Conservation (phyloP, 2,329 filamentous ascomycete species). For the Cadophora luteo-olivacea region DNA sequence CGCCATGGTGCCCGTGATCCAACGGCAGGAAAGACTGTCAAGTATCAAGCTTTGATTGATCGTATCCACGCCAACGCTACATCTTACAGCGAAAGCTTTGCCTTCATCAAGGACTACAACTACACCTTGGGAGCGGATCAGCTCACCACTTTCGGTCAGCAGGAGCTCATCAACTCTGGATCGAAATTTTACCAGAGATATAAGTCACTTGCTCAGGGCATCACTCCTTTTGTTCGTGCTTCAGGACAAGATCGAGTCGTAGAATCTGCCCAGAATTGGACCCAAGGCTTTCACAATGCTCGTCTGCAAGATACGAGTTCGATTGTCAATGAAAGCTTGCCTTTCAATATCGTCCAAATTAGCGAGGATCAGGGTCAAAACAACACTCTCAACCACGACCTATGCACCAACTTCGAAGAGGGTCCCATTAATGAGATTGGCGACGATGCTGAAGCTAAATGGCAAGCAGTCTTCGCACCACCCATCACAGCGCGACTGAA, state of each 20-base stretch:
- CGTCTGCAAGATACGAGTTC: conserved; percentile 50
- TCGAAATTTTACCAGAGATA: conserved; percentile 79
- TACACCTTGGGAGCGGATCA: conserved; percentile 76
- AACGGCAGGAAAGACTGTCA: conserved; percentile 68
- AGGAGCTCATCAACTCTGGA: conserved; percentile 77
- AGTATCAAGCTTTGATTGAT: conserved; percentile 68
- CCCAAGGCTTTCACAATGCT: conserved; percentile 69
- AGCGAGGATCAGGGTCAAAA: conserved; percentile 72
- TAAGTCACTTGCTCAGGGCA: conserved; percentile 59
- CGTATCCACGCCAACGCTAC: conserved; percentile 66
- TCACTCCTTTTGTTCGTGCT: conserved; percentile 74
- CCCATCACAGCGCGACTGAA: conserved; percentile 75
- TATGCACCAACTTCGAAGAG: conserved; percentile 74
- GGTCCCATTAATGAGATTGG: conserved; percentile 58
- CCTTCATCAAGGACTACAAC: conserved; percentile 74
- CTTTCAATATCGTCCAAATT: conserved; percentile 68
- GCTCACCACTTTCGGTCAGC: conserved; percentile 71
- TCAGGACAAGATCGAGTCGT: conserved; percentile 75
- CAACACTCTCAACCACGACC: conserved; percentile 80
- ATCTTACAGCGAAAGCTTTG: conserved; percentile 66
- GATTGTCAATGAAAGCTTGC: conserved; percentile 50
- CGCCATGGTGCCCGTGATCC: conserved; percentile 87
- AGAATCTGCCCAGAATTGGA: conserved; percentile 77
- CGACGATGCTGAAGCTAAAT: conserved; percentile 59
- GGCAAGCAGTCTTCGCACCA: conserved; percentile 68